Conservation (phyloP, 176 grass and related monocot species). For the Oryza nivara region DNA sequence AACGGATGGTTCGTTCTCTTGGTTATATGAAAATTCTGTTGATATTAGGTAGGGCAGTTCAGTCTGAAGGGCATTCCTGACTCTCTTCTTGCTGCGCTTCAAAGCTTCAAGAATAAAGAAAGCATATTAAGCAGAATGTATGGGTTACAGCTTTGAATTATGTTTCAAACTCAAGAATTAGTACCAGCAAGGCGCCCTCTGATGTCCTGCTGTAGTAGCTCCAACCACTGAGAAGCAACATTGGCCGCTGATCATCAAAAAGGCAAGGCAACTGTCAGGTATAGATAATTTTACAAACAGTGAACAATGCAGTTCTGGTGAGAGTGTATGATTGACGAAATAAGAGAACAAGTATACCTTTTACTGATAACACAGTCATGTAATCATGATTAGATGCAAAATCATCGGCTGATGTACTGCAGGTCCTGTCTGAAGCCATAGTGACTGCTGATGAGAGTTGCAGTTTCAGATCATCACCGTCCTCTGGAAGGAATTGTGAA, state of each 20-base stretch:
- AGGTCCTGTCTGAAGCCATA: slow-evolving; percentile 57
- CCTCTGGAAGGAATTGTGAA: slow-evolving; percentile 37
- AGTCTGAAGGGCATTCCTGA: slow-evolving; percentile 75
- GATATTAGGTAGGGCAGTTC: slow-evolving; percentile 89
- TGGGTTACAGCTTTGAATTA: neutral
- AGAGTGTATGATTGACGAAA: neutral
- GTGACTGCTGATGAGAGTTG: slow-evolving; percentile 66
- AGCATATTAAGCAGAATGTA: slow-evolving; percentile 10
- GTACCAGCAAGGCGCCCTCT: slow-evolving; percentile 94
- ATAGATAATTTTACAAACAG: slow-evolving; percentile 28
- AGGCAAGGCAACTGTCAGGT: slow-evolving; percentile 32
- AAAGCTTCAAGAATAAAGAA: slow-evolving; percentile 59
- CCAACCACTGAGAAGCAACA: slow-evolving; percentile 92
- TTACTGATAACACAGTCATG: slow-evolving; percentile 69
- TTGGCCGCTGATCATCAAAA: slow-evolving; percentile 67
- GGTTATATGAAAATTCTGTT: slow-evolving; percentile 67
- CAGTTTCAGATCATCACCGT: slow-evolving; percentile 50
- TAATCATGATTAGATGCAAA: slow-evolving; percentile 59
- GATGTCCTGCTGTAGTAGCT: slow-evolving; percentile 88
- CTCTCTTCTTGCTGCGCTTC: slow-evolving; percentile 75
- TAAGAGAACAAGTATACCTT: slow-evolving; percentile 58
- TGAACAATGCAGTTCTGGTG: neutral
- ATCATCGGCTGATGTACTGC: slow-evolving; percentile 59
- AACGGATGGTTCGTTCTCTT: slow-evolving; percentile 61
- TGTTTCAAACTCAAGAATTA: slow-evolving; percentile 20